A percentile compares a stretch with the other conserved stretches of the same genome.
Conservation (phyloP, 352 stramenopile species). For the Pythium graminicola region DNA sequence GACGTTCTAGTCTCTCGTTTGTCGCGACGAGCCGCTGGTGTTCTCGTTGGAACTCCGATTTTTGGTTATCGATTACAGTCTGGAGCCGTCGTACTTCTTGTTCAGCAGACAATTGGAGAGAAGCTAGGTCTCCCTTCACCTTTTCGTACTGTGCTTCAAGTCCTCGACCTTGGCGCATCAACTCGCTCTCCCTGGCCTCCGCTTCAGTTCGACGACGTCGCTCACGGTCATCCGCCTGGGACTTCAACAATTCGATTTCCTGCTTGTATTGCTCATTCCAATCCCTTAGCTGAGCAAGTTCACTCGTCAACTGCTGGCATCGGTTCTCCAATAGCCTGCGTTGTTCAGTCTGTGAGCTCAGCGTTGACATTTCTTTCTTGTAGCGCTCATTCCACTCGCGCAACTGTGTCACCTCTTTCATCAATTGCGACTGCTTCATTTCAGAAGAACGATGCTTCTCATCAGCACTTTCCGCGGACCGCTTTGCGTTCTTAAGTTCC, state of each 20-base stretch:
- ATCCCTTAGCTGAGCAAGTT: slow-evolving; percentile 2
- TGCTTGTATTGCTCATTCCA: slow-evolving; percentile 27
- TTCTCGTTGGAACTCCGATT: slow-evolving; percentile 21
- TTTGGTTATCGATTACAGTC: slow-evolving; percentile 26
- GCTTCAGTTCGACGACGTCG: slow-evolving; percentile 16
- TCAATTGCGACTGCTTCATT: slow-evolving; percentile 3
- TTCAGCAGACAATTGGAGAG: slow-evolving; percentile 35
- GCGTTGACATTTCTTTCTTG: slow-evolving; percentile 5
- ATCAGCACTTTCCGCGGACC: slow-evolving; percentile 3
- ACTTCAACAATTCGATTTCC: slow-evolving; percentile 14
- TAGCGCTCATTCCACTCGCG: slow-evolving; percentile 17
- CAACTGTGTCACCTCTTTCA: slow-evolving; percentile 7
- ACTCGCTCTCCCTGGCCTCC: slow-evolving; percentile 16
- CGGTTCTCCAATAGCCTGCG: not conserved
- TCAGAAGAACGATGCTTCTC: slow-evolving; percentile 4
- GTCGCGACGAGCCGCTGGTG: slow-evolving; percentile 22
- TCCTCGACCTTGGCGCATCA: slow-evolving; percentile 21
- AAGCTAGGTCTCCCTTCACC: slow-evolving; percentile 31
- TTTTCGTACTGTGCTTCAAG: slow-evolving; percentile 38
- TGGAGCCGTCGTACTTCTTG: slow-evolving; percentile 42
- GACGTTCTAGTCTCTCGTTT: slow-evolving; percentile 20
- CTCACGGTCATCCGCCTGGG: slow-evolving; percentile 16
- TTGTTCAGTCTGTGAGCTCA: slow-evolving; percentile 5
- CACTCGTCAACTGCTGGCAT: slow-evolving; percentile 5
- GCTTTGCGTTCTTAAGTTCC: slow-evolving; percentile 6